Conservation (phyloP, 1,139 yeast genomes). For the Yamadazyma sp. region DNA sequence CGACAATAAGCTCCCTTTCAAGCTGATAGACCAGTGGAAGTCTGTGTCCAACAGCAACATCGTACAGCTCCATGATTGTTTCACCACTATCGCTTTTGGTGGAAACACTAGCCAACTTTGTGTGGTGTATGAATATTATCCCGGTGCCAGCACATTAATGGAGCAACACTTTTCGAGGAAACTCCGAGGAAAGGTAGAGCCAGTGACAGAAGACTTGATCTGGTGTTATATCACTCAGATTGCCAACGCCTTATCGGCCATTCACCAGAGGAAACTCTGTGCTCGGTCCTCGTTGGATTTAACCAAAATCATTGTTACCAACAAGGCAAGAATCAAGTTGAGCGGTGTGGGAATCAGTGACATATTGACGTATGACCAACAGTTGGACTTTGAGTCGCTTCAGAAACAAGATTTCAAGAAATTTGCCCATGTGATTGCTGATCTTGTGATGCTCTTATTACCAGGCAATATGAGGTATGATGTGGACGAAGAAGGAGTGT, state of each 20-base stretch:
- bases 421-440: conserved; percentile 61
- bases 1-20: conserved; percentile 52
- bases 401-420: conserved; percentile 55
- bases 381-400: conserved; percentile 20
- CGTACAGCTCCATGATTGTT: conserved; percentile 74
- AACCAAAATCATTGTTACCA: conserved; percentile 70
- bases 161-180: conserved; percentile 37
- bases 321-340: conserved; percentile 67
- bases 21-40: conserved; percentile 43
- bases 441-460: conserved; percentile 49
- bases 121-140: conserved; percentile 43
- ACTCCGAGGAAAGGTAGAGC: conserved; percentile 34
- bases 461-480: conserved; percentile 25
- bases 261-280: conserved; percentile 63
- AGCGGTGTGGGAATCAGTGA: conserved; percentile 74
- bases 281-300: conserved; percentile 62
- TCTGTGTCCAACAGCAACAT: conserved; percentile 56
- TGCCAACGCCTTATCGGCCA: conserved; percentile 59
- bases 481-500: conserved; percentile 13
- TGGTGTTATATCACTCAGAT: conserved; percentile 81
- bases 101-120: conserved; percentile 53
- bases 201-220: conserved; percentile 61
- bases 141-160: conserved; percentile 29
- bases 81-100: conserved; percentile 85
- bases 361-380: conserved; percentile 46